These are phyloP conservation scores for Coemansia javaensis DNA, from an alignment of 192 early-diverging fungal species.

Conservation along the genomic window DNA sequence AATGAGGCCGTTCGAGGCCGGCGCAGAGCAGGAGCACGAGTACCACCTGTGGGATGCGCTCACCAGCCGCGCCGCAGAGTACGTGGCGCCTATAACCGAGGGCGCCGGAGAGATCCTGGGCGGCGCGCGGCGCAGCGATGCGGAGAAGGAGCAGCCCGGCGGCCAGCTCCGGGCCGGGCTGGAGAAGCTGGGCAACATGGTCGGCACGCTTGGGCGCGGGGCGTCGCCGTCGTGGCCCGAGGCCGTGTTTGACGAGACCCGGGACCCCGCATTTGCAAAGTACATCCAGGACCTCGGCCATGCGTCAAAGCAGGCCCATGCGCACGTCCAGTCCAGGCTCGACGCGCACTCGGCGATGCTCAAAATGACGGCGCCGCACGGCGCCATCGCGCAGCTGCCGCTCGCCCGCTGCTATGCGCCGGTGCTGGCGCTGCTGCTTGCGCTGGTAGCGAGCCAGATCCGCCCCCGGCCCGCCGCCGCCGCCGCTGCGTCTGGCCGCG, in stretches of 20 bases:
- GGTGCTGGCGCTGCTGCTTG: slow-evolving; percentile 10
- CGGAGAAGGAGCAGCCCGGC: too few relatives aligned
- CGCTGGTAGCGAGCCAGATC: slow-evolving; percentile 6
- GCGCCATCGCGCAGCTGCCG: slow-evolving; percentile 14
- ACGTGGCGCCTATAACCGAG: slow-evolving; percentile 12
- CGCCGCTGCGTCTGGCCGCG: background rate
- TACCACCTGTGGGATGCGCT: slow-evolving; percentile 44
- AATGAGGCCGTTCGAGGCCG: background rate
- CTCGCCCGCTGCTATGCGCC: slow-evolving; percentile 31
- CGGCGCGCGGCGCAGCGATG: slow-evolving; percentile 6
- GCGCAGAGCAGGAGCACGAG: slow-evolving; percentile 6
- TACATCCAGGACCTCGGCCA: slow-evolving; percentile 29
- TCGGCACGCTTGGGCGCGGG: slow-evolving; percentile 3
- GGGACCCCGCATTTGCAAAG: slow-evolving; percentile 15
- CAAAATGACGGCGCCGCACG: slow-evolving; percentile 15
- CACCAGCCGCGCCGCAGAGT: slow-evolving; percentile 15
- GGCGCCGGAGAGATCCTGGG: slow-evolving; percentile 7
- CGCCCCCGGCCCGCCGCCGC: background rate
- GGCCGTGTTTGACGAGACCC: slow-evolving; percentile 22
- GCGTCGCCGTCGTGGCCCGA: slow-evolving; percentile 38
- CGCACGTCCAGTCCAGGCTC: slow-evolving; percentile 19
- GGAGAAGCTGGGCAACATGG: slow-evolving; percentile 23
- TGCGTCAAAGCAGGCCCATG: slow-evolving; percentile 24
- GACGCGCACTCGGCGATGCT: slow-evolving; percentile 22
- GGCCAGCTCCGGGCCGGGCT: slow-evolving; percentile 24